A percentile compares a stretch with the other conserved stretches of the same genome.
Evolutionary conservation across 306 rosid species (phyloP).

Genomic region (Adenanthera pavonina): DNA sequence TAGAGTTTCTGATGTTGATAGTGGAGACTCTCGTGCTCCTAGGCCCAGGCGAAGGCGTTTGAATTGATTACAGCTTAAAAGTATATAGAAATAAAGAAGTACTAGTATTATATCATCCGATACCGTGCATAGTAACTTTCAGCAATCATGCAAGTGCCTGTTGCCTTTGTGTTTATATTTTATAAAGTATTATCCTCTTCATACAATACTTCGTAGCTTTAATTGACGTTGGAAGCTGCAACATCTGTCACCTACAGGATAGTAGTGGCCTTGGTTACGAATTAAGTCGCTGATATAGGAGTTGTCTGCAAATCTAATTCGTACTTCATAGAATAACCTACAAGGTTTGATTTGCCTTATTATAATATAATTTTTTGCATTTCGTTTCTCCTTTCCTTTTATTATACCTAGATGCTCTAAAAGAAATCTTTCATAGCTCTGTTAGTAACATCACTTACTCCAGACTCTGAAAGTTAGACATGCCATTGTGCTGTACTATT

Average conservation of each 20-base stretch:
- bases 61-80: slow-evolving; percentile 41
- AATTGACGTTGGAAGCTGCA: slow-evolving; percentile 36
- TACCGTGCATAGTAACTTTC: neutral
- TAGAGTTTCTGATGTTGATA: slow-evolving; percentile 64
- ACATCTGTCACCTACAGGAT: slow-evolving; percentile 15
- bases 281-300: neutral
- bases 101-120: no score
- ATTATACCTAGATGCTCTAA: neutral
- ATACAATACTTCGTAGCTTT: neutral
- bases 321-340: neutral
- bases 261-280: neutral
- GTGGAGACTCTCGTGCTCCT: slow-evolving; percentile 69
- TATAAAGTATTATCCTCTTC: slow-evolving; percentile 15
- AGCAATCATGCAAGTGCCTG: slow-evolving; percentile 31
- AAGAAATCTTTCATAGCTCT: neutral
- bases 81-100: neutral
- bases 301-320: neutral
- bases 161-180: slow-evolving; percentile 30
- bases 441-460: neutral
- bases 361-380: neutral
- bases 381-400: neutral
- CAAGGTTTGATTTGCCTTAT: neutral
- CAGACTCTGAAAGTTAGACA: no score
- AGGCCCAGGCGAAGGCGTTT: slow-evolving; percentile 65
- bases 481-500: neutral